Evolutionary conservation across 192 early-diverging fungal genomes (phyloP).

Genomic region (Podila epicladia): DNA sequence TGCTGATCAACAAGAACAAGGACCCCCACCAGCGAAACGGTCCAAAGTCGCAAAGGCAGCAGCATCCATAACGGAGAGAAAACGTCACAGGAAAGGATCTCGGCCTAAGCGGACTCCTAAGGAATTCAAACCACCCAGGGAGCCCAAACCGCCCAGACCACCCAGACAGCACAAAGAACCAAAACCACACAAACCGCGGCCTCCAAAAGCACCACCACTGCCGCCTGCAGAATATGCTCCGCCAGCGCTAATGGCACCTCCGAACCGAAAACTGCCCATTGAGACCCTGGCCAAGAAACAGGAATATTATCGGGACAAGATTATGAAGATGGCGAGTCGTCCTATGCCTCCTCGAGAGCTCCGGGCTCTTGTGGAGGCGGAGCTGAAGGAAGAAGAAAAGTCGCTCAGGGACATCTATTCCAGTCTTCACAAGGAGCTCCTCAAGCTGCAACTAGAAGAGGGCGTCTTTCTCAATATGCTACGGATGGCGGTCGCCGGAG

Average conservation of each 20-base stretch:
- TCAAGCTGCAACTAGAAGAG: slow-evolving; percentile 43
- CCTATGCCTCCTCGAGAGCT: slow-evolving; percentile 29
- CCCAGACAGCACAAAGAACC: not conserved
- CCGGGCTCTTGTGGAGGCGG: slow-evolving; percentile 11
- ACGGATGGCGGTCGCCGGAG: not conserved
- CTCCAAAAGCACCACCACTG: too few species aligned
- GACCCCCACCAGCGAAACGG: not conserved
- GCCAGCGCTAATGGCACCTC: not conserved
- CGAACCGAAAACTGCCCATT: not conserved
- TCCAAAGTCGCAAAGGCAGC: not conserved
- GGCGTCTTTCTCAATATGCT: slow-evolving; percentile 40
- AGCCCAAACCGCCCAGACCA: not conserved
- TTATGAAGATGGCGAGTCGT: not conserved
- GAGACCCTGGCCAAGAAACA: slow-evolving; percentile 16
- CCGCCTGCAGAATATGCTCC: not conserved
- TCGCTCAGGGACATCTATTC: slow-evolving; percentile 1
- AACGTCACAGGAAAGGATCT: not conserved
- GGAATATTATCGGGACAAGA: not conserved
- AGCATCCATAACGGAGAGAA: not conserved
- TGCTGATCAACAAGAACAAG: not conserved
- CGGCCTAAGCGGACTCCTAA: not conserved
- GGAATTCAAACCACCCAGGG: not conserved
- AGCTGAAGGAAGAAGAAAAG: slow-evolving; percentile 20
- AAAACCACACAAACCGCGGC: not conserved
- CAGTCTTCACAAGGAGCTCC: slow-evolving; percentile 26